These are phyloP conservation scores for Corynascus novoguineensis DNA, from an alignment of 495 filamentous ascomycete genomes.

Conservation along the genomic window DNA sequence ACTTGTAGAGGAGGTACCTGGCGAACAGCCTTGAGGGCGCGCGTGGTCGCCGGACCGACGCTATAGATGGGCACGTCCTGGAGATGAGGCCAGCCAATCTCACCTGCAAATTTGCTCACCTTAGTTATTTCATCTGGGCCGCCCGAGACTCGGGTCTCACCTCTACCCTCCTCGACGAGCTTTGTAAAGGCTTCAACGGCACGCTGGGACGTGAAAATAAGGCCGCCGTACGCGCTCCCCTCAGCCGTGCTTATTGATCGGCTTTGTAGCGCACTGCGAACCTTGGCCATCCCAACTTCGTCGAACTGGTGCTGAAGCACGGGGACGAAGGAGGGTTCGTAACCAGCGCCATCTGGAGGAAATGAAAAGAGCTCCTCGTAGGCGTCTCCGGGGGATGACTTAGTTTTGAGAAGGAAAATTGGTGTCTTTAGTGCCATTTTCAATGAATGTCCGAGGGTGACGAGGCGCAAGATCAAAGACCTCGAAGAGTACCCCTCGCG, in stretches of 20 bases:
- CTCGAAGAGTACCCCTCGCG: too few species aligned
- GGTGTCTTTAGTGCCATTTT: constrained; percentile 40
- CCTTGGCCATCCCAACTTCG: constrained; percentile 36
- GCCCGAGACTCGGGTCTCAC: constrained; percentile 18
- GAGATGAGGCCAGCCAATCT: constrained; percentile 41
- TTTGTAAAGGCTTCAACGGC: constrained; percentile 79
- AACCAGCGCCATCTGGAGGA: constrained; percentile 35
- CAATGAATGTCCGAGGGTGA: background rate
- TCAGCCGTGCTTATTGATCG: constrained; percentile 28
- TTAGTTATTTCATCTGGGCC: constrained; percentile 11
- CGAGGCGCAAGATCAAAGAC: background rate
- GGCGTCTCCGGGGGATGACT: constrained; percentile 67
- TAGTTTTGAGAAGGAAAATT: constrained; percentile 81
- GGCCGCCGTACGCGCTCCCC: constrained; percentile 60
- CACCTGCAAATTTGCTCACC: constrained; percentile 26
- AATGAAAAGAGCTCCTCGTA: constrained; percentile 71
- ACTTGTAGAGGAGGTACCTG: constrained; percentile 47
- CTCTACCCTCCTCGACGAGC: constrained; percentile 52
- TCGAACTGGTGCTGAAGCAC: constrained; percentile 69
- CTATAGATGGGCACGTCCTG: constrained; percentile 67
- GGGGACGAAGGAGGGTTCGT: constrained; percentile 69
- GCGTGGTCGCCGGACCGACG: constrained; percentile 85
- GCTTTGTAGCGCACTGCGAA: constrained; percentile 33
- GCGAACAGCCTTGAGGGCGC: constrained; percentile 58
- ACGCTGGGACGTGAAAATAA: constrained; percentile 92